phyloP scores from a whole-genome alignment of 495 filamentous ascomycete species.

The Collariella sp. region DNA sequence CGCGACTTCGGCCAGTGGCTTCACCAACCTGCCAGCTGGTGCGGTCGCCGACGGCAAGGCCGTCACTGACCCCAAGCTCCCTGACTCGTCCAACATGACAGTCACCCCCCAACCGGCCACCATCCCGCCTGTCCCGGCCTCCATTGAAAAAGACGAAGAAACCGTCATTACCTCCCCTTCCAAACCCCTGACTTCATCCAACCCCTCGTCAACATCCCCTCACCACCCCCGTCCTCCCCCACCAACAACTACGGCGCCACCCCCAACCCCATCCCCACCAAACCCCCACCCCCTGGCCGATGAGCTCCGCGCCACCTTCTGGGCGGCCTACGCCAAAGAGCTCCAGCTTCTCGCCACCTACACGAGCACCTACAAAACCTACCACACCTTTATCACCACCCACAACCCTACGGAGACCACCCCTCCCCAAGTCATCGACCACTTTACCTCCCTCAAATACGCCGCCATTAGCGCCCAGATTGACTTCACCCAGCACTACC shows the following conservation, averaged over 20 bases:
- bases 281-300: conserved; percentile 3
- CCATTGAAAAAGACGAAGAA: too few species aligned
- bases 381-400: neutral
- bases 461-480: neutral
- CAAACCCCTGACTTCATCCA: neutral
- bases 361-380: neutral
- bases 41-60: neutral
- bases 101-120: neutral
- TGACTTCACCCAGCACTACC: neutral
- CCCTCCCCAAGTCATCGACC: too few species aligned
- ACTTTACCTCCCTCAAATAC: neutral
- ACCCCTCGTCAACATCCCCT: neutral
- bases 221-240: neutral
- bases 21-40: neutral
- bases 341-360: neutral
- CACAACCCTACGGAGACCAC: too few species aligned
- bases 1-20: neutral
- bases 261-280: neutral
- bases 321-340: neutral
- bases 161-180: neutral
- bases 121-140: neutral
- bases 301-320: neutral
- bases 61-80: neutral
- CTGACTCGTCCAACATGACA: neutral
- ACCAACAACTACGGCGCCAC: neutral